phyloP scores from a whole-genome alignment of 345 rosid genomes.

The Isatis tinctoria region DNA sequence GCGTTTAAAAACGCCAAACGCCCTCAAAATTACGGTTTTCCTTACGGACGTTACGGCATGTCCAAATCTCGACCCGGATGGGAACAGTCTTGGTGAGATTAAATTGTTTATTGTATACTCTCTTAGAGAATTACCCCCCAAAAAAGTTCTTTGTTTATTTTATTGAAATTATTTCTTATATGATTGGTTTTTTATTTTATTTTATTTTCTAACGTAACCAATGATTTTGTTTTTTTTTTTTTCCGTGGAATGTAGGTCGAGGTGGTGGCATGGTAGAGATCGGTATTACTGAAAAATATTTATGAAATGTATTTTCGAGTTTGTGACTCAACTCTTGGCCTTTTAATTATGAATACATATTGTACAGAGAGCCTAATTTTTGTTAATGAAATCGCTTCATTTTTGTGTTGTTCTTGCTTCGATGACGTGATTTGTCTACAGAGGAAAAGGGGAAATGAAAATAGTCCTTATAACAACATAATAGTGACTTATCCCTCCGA shows the following conservation, averaged over 20 bases:
- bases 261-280: constrained; percentile 66
- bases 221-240: not conserved
- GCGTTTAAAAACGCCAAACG: constrained; percentile 71
- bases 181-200: not conserved
- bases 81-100: constrained; percentile 70
- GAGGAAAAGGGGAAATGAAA: too few species aligned
- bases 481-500: too few species aligned
- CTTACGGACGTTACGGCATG: constrained; percentile 63
- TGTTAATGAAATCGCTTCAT: not conserved
- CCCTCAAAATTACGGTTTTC: constrained; percentile 51
- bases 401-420: not conserved
- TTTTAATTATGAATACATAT: not conserved
- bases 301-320: not conserved
- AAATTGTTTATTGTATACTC: not conserved
- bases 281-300: constrained; percentile 44
- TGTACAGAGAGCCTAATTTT: constrained; percentile 15
- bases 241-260: constrained; percentile 52
- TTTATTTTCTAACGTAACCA: not conserved
- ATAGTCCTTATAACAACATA: not conserved
- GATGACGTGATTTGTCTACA: not conserved
- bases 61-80: constrained; percentile 67
- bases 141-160: not conserved
- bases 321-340: not conserved
- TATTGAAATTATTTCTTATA: not conserved
- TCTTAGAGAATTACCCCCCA: not conserved